Evolutionary conservation across 352 stramenopile species (phyloP).

Genomic region (Phytophthora quininea): DNA sequence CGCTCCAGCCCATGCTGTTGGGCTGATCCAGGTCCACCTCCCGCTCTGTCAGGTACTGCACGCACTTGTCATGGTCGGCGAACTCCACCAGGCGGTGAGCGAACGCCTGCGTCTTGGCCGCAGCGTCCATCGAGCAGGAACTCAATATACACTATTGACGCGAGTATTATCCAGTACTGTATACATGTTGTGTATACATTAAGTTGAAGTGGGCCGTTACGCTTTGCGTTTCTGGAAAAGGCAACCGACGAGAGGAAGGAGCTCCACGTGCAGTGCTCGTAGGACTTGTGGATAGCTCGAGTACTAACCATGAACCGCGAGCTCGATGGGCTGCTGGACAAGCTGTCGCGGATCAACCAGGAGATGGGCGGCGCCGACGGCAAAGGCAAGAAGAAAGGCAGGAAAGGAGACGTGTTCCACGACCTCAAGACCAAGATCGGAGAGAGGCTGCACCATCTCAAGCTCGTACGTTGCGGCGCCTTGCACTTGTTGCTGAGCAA

Average conservation of each 20-base stretch:
- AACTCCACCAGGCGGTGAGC: constrained; percentile 83
- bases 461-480: constrained; percentile 51
- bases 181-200: no score
- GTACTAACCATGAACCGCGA: constrained; percentile 64
- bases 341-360: constrained; percentile 76
- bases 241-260: no score
- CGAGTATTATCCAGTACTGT: no score
- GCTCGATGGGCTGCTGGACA: constrained; percentile 78
- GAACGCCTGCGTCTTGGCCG: constrained; percentile 59
- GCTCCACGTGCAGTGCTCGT: no score
- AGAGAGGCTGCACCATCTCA: constrained; percentile 78
- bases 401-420: constrained; percentile 75
- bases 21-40: constrained; percentile 61
- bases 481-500: neutral
- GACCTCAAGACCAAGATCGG: constrained; percentile 82
- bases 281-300: neutral
- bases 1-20: constrained; percentile 70
- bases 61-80: constrained; percentile 55
- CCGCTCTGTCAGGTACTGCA: constrained; percentile 67
- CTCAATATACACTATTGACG: no score
- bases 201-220: no score
- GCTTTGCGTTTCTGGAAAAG: no score
- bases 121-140: neutral
- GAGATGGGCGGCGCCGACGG: constrained; percentile 80
- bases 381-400: constrained; percentile 71